Evolutionary conservation across 352 stramenopile genomes (phyloP).

Genomic region (Phytophthora melonis): DNA sequence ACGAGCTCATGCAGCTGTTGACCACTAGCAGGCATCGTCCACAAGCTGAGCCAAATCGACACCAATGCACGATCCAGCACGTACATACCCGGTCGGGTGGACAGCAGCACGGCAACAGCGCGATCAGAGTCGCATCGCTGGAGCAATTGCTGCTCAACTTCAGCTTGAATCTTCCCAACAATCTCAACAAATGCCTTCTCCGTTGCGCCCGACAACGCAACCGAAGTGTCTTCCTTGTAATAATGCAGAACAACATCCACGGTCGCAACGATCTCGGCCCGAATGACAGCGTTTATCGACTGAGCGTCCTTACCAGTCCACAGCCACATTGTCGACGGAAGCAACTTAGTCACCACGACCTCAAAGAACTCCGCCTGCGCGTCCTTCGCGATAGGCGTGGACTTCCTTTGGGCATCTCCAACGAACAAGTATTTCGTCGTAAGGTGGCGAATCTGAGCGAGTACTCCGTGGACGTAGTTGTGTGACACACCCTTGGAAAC

Average conservation of each 20-base stretch:
- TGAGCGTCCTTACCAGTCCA: conserved; percentile 32
- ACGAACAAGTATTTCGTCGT: conserved; percentile 48
- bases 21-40: conserved; percentile 19
- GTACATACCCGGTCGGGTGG: conserved; percentile 49
- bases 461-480: conserved; percentile 73
- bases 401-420: conserved; percentile 12
- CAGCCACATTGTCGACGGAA: conserved; percentile 62
- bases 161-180: conserved; percentile 29
- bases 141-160: conserved; percentile 44
- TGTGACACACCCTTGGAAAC: conserved; percentile 39
- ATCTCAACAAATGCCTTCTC: conserved; percentile 23
- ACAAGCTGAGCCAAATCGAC: conserved; percentile 57
- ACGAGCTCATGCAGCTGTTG: conserved; percentile 29
- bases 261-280: conserved; percentile 61
- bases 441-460: conserved; percentile 68
- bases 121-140: conserved; percentile 35
- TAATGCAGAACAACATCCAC: conserved; percentile 53
- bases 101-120: conserved; percentile 23
- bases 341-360: conserved; percentile 41
- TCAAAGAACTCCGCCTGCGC: conserved; percentile 38
- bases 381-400: conserved; percentile 11
- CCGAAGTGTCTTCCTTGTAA: conserved; percentile 24
- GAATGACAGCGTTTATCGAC: conserved; percentile 51
- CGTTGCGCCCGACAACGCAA: conserved; percentile 18
- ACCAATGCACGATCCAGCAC: conserved; percentile 58